phyloP scores from a whole-genome alignment of 2,329 filamentous ascomycete species.

The Leptographium radiaticola region DNA sequence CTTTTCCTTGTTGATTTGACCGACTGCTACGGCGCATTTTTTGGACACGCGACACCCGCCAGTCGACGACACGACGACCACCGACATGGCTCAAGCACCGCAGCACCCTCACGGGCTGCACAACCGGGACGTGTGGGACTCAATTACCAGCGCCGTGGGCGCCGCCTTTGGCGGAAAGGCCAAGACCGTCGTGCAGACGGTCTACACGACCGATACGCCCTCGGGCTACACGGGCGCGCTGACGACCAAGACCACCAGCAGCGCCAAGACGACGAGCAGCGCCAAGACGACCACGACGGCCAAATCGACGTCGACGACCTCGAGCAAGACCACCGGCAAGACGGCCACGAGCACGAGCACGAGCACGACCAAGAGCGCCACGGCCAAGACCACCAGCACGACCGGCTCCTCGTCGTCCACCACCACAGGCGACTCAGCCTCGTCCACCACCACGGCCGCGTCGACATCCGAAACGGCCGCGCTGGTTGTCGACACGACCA shows the following conservation, averaged over 20 bases:
- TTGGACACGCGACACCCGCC: not conserved
- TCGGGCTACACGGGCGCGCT: slow-evolving; percentile 4
- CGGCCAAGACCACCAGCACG: not conserved
- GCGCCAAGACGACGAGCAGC: not conserved
- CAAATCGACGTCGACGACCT: not conserved
- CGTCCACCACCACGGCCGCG: not conserved
- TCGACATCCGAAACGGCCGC: not conserved
- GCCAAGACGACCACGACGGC: slow-evolving; percentile 1
- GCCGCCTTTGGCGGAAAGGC: slow-evolving; percentile 4
- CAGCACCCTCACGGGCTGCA: not conserved
- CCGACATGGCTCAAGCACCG: slow-evolving; percentile 5
- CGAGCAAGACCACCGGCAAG: not conserved
- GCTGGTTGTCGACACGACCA: slow-evolving; percentile 6
- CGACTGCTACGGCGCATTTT: no score
- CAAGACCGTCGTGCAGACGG: not conserved
- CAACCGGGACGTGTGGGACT: slow-evolving; percentile 7
- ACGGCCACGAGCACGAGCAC: not conserved
- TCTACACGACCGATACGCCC: slow-evolving; percentile 1
- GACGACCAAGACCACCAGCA: not conserved
- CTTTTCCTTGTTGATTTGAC: no score
- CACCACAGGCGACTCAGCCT: not conserved
- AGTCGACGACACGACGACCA: not conserved
- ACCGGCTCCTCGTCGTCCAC: not conserved
- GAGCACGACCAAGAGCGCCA: not conserved
- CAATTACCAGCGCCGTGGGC: slow-evolving; percentile 10